Conservation (phyloP, 1,139 yeast species). For the Saccharomyces uvarum region DNA sequence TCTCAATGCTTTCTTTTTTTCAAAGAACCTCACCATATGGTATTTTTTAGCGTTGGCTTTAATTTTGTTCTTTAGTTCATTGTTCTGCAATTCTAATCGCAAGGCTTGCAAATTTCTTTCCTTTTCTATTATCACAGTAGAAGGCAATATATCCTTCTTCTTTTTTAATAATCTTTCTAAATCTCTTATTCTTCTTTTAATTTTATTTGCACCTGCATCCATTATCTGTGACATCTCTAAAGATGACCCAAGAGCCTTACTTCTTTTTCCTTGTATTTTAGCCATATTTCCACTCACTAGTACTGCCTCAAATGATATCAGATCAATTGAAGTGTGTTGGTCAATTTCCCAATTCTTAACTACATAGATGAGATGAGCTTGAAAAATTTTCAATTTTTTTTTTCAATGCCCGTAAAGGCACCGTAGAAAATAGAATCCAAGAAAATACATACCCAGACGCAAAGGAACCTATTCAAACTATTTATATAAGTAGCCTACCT, state of each 20-base stretch:
- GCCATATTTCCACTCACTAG: slow-evolving; percentile 3
- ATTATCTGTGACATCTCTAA: slow-evolving; percentile 31
- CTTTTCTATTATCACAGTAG: slow-evolving; percentile 68
- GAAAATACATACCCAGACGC: neutral
- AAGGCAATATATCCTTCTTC: slow-evolving; percentile 55
- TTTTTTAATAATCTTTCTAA: slow-evolving; percentile 56
- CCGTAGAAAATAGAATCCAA: neutral
- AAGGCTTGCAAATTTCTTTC: slow-evolving; percentile 81
- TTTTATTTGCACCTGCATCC: slow-evolving; percentile 39
- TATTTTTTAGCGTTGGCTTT: slow-evolving; percentile 66
- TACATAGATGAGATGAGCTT: neutral
- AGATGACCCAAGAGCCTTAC: slow-evolving; percentile 19
- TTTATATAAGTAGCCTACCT: neutral
- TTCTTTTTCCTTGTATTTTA: slow-evolving; percentile 13
- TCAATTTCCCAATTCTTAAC: neutral
- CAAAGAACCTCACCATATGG: slow-evolving; percentile 91
- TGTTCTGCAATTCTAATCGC: slow-evolving; percentile 54
- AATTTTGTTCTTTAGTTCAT: slow-evolving; percentile 44
- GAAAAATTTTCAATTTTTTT: neutral
- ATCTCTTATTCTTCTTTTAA: slow-evolving; percentile 83
- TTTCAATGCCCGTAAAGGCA: neutral
- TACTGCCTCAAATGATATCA: neutral
- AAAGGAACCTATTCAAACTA: neutral
- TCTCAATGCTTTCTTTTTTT: slow-evolving; percentile 78
- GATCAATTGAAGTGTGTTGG: neutral